These are phyloP conservation scores for Pythium rishiriense DNA, from an alignment of 352 stramenopile species.

Conservation along the genomic window DNA sequence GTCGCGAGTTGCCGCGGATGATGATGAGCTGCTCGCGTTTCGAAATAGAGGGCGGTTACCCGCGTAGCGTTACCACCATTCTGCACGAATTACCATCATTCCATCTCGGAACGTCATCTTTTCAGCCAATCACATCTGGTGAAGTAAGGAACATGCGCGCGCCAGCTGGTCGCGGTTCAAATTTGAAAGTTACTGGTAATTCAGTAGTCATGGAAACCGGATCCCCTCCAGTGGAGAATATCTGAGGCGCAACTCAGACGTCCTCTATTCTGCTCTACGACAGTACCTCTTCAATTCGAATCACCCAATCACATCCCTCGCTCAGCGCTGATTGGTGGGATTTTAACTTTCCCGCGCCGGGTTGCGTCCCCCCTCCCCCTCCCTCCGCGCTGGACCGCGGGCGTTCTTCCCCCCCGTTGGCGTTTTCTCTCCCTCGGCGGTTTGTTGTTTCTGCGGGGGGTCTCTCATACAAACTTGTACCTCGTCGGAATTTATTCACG, in stretches of 20 bases:
- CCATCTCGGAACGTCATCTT: background rate
- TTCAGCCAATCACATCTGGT: background rate
- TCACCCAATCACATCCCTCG: constrained; percentile 16
- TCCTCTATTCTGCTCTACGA: constrained; percentile 7
- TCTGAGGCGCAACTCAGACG: background rate
- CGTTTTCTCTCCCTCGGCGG: background rate
- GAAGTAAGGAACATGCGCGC: background rate
- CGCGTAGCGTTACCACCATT: background rate
- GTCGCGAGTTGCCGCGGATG: no score
- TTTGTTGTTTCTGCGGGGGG: background rate
- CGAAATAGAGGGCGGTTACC: constrained; percentile 16
- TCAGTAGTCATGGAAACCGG: background rate
- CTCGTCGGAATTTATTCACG: constrained; percentile 63
- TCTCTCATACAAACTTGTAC: constrained; percentile 49
- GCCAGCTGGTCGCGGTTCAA: background rate
- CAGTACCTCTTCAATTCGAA: constrained; percentile 21
- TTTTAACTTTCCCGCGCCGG: constrained; percentile 21
- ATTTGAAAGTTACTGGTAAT: background rate
- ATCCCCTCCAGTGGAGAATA: background rate
- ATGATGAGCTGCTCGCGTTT: background rate
- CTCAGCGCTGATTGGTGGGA: constrained; percentile 21
- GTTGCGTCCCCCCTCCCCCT: background rate
- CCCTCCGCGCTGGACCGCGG: constrained; percentile 1
- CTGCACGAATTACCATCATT: constrained; percentile 1
- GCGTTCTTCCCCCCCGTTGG: background rate